Evolutionary conservation across 2,329 filamentous ascomycete species (phyloP), one percentile per base, ranked within the genome.

Genomic region (Hypoxylon sp.): DNA sequence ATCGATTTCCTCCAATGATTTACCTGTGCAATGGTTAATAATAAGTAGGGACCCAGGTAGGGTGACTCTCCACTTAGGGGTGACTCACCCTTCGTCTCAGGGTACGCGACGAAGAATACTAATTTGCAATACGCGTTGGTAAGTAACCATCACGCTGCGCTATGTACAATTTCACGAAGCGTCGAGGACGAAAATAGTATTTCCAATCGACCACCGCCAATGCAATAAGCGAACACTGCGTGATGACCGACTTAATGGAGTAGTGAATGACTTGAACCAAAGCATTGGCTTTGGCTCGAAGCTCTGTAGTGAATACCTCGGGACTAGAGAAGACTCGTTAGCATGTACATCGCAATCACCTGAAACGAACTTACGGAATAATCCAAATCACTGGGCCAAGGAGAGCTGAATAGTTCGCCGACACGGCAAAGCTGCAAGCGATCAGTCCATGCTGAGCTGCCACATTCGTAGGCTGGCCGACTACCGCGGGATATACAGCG

Each of bases 361-460:
- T 4, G 20, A 2, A 11, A 10, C 10, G 57, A 32, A 73, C 77
- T 63, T 28, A 79, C 78, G 78, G 78, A 20, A 80, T 79, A 6
- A 80, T 79, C 78, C 78, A 79, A 0, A 78, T 79, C 78, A 79
- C 79, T 0, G 78, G 78, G 0, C 78, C 78, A 4, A 79, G 64
- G 1, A 79, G 67, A 15, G 78, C 78, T 5, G 74, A 76, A 51
- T 76, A 77, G 48, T 75, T 77, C 17, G 75, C 75, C 11, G 78
- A 80, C 2, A 79, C 78, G 19, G 77, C 74, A 60, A 80, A 80
- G 1, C 80, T 78, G 10, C 78, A 79, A 0, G 78, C 78, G 46
- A 80, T 80, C 0, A 80, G 70, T 1, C 75, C 78, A 0, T 73
- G 68, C 43, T 79, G 78, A 0, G 78, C 78, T 1, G 76, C 76